A percentile compares a stretch with the other conserved stretches of the same genome.
These are phyloP conservation scores for Ophiosphaerella herpotricha DNA, from an alignment of 2,329 filamentous ascomycete species.

Conservation along the genomic window DNA sequence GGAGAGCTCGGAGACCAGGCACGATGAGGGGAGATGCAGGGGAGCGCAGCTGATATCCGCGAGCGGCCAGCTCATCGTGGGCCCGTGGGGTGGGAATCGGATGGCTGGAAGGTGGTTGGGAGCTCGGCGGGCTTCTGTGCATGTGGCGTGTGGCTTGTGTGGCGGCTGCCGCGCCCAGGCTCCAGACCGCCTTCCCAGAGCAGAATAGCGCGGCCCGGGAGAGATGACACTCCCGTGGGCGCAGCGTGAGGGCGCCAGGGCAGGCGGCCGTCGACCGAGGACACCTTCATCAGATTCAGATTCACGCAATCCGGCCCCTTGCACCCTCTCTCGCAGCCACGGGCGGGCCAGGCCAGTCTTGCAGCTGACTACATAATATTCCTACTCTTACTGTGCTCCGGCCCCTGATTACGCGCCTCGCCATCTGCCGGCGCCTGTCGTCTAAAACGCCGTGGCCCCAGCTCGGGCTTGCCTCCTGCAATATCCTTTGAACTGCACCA, in stretches of 20 bases:
- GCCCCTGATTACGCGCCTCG: neutral
- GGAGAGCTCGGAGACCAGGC: constrained; percentile 26
- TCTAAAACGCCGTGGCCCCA: constrained; percentile 1
- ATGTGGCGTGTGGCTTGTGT: too few species aligned
- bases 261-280: too few species aligned
- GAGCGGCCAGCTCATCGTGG: constrained; percentile 21
- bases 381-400: too few species aligned
- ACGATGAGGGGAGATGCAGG: constrained; percentile 11
- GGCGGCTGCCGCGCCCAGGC: neutral
- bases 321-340: too few species aligned
- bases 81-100: constrained; percentile 12
- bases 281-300: too few species aligned
- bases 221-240: too few species aligned
- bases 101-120: constrained; percentile 10
- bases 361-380: too few species aligned
- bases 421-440: neutral
- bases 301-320: too few species aligned
- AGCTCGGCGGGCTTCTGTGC: neutral
- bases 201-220: too few species aligned
- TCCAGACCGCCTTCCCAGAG: constrained; percentile 1
- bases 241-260: too few species aligned
- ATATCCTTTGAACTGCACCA: constrained; percentile 14
- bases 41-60: constrained; percentile 15
- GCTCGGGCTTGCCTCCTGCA: constrained; percentile 10
- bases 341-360: too few species aligned